Evolutionary conservation across 345 rosid species (phyloP).

Genomic region (Brassica juncea): DNA sequence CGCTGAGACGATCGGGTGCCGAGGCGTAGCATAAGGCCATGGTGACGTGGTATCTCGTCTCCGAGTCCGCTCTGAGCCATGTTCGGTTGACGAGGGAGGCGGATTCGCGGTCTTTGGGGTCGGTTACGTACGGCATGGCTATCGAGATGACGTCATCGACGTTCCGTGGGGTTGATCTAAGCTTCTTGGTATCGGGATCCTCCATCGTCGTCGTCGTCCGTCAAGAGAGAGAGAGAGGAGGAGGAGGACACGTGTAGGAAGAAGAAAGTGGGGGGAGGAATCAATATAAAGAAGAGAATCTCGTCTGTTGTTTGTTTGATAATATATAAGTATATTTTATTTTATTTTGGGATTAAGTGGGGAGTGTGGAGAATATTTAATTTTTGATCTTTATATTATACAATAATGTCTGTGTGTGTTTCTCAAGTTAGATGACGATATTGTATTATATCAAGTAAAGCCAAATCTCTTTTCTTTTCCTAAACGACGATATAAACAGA

Average conservation of each 20-base stretch:
- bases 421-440: too few relatives aligned
- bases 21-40: conserved; percentile 81
- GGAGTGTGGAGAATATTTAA: too few relatives aligned
- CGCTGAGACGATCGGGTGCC: conserved; percentile 63
- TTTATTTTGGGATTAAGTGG: too few relatives aligned
- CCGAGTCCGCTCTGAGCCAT: conserved; percentile 75
- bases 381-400: too few relatives aligned
- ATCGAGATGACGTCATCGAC: conserved; percentile 58
- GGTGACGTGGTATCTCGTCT: conserved; percentile 80
- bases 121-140: conserved; percentile 72
- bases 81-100: conserved; percentile 74
- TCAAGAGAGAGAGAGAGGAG: background rate
- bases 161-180: background rate
- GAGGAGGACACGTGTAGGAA: background rate
- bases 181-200: background rate
- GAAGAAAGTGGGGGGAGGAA: background rate
- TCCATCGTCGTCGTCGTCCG: background rate
- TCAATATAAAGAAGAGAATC: background rate
- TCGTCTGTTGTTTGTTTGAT: background rate
- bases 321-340: too few relatives aligned
- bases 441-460: too few relatives aligned
- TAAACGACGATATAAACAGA: background rate
- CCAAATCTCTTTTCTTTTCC: background rate
- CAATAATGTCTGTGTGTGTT: too few relatives aligned
- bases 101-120: conserved; percentile 72